These are phyloP conservation scores for Adansonia grandidieri DNA, from an alignment of 441 rosid genomes.

Conservation along the genomic window DNA sequence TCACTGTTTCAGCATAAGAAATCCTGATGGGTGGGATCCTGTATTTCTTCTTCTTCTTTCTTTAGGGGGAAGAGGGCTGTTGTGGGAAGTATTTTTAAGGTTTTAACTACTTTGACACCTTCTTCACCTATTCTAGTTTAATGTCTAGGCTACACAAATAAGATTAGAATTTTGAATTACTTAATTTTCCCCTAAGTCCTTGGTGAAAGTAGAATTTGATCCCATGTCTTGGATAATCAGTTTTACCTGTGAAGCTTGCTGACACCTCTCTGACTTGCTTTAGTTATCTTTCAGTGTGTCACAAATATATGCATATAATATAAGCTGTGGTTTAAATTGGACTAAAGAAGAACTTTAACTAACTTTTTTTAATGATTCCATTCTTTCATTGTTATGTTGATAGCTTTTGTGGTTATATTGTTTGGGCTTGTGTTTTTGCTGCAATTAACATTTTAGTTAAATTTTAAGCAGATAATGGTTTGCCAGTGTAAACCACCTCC, in stretches of 20 bases:
- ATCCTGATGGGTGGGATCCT: not conserved
- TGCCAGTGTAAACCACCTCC: conserved; percentile 81
- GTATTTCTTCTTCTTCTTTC: conserved; percentile 4
- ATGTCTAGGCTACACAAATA: conserved; percentile 15
- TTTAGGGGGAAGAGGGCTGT: not conserved
- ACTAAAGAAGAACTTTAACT: not conserved
- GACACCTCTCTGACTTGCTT: not conserved
- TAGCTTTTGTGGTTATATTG: conserved; percentile 21
- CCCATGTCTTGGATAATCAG: not conserved
- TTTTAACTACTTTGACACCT: conserved; percentile 8
- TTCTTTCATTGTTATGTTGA: conserved; percentile 8
- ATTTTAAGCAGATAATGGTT: conserved; percentile 80
- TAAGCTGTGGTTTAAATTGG: not conserved
- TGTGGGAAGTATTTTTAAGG: conserved; percentile 9
- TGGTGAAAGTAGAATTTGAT: not conserved
- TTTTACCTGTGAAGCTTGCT: not conserved
- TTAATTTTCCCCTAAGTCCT: not conserved
- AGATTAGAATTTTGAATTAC: conserved; percentile 9
- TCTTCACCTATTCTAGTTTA: conserved; percentile 16
- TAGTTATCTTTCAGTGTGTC: conserved; percentile 7
- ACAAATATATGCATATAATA: conserved; percentile 6
- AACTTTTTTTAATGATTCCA: not conserved
- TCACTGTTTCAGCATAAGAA: conserved; percentile 1
- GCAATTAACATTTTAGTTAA: conserved; percentile 26
- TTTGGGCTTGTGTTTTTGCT: conserved; percentile 37